Evolutionary conservation across 768 basidiomycete species (phyloP).

Genomic region (Amanita polypyramis): DNA sequence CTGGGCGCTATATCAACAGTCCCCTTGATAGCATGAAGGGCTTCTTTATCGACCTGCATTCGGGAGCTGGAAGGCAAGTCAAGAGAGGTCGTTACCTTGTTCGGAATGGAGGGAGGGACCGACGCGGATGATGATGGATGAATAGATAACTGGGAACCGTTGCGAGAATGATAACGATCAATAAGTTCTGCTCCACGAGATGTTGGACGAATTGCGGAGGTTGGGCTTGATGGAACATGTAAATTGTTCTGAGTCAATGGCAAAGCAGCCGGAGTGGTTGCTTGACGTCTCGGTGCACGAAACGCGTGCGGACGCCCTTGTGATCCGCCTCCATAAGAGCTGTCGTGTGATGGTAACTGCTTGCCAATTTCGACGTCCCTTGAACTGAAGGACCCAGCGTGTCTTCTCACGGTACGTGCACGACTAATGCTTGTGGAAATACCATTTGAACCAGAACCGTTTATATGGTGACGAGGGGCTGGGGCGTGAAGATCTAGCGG

Average conservation of each 20-base stretch:
- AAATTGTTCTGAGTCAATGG: slow-evolving; percentile 30
- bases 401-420: slow-evolving; percentile 55
- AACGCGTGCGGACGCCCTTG: slow-evolving; percentile 28
- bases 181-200: slow-evolving; percentile 6
- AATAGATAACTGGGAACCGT: slow-evolving; percentile 30
- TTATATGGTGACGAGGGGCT: slow-evolving; percentile 20
- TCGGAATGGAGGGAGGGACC: slow-evolving; percentile 27
- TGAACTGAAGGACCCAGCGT: slow-evolving; percentile 92
- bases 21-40: slow-evolving; percentile 65
- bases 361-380: slow-evolving; percentile 89
- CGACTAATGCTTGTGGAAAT: slow-evolving; percentile 21
- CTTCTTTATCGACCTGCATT: slow-evolving; percentile 66
- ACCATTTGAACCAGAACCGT: slow-evolving; percentile 13
- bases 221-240: slow-evolving; percentile 24
- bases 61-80: slow-evolving; percentile 46
- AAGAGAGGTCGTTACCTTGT: slow-evolving; percentile 24
- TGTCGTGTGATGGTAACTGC: slow-evolving; percentile 53
- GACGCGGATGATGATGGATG: slow-evolving; percentile 23
- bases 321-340: slow-evolving; percentile 27
- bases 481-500: slow-evolving; percentile 13
- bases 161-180: slow-evolving; percentile 22
- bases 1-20: slow-evolving; percentile 73
- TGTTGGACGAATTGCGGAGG: slow-evolving; percentile 8
- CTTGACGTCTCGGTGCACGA: slow-evolving; percentile 41
- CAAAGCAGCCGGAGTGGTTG: slow-evolving; percentile 25